phyloP scores from a whole-genome alignment of 768 basidiomycete species.

The Saitozyma podzolica region DNA sequence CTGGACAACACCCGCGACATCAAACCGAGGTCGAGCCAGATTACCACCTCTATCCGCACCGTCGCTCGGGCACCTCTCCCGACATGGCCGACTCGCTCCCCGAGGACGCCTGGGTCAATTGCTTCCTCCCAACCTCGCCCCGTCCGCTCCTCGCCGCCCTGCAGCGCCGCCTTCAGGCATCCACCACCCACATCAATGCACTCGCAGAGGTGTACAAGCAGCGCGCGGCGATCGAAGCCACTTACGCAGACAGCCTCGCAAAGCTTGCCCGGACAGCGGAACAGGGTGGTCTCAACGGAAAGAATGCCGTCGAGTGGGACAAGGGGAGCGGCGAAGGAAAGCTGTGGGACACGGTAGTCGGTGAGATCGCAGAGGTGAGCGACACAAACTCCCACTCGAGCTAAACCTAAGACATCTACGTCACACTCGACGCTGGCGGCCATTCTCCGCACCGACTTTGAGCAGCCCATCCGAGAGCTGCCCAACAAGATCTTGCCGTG shows the following conservation, averaged over 20 bases:
- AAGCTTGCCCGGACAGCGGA: constrained; percentile 48
- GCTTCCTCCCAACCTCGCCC: constrained; percentile 34
- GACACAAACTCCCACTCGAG: background rate
- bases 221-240: constrained; percentile 45
- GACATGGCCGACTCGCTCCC: constrained; percentile 38
- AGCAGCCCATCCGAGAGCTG: constrained; percentile 46
- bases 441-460: constrained; percentile 45
- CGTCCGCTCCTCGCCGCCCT: constrained; percentile 39
- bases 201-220: constrained; percentile 51
- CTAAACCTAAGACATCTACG: constrained; percentile 30
- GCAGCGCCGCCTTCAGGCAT: constrained; percentile 32
- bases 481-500: constrained; percentile 37
- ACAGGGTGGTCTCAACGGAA: constrained; percentile 30
- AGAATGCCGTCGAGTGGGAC: constrained; percentile 37
- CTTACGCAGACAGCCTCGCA: constrained; percentile 47
- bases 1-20: background rate
- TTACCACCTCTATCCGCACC: background rate
- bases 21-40: background rate
- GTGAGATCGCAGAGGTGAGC: constrained; percentile 48
- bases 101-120: constrained; percentile 46
- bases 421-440: constrained; percentile 40
- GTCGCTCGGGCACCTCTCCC: background rate
- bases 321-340: constrained; percentile 33
- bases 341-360: constrained; percentile 43
- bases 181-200: constrained; percentile 42